These are phyloP conservation scores for Apiospora rasikravindrae DNA, from an alignment of 2,329 filamentous ascomycete genomes.

Conservation along the genomic window DNA sequence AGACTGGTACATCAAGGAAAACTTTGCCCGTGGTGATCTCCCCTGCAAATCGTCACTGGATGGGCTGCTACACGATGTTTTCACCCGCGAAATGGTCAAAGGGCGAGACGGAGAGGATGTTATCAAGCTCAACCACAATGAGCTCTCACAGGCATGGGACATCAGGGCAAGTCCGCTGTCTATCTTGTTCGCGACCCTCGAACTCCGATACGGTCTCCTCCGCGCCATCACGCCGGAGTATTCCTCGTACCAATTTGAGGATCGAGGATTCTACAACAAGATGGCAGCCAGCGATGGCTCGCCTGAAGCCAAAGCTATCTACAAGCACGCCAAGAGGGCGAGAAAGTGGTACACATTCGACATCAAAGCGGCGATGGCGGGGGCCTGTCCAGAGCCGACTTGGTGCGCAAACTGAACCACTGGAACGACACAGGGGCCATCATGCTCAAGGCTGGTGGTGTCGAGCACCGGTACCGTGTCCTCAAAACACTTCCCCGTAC, in stretches of 20 bases:
- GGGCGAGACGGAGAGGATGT: slow-evolving; percentile 46
- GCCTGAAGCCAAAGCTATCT: slow-evolving; percentile 50
- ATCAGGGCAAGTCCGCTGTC: slow-evolving; percentile 55
- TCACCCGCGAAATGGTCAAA: slow-evolving; percentile 41
- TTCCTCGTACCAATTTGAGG: slow-evolving; percentile 57
- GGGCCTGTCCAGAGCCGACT: slow-evolving; percentile 47
- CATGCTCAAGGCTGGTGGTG: slow-evolving; percentile 55
- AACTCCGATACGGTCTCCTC: slow-evolving; percentile 61
- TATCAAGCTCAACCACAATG: slow-evolving; percentile 51
- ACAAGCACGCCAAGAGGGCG: slow-evolving; percentile 44
- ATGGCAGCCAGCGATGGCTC: slow-evolving; percentile 44
- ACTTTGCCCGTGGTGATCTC: slow-evolving; percentile 64
- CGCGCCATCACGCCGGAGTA: slow-evolving; percentile 64
- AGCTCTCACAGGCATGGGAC: slow-evolving; percentile 56
- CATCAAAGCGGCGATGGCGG: slow-evolving; percentile 45
- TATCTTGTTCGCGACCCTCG: slow-evolving; percentile 64
- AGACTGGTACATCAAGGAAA: slow-evolving; percentile 63
- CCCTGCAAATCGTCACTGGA: slow-evolving; percentile 57
- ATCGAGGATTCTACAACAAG: slow-evolving; percentile 38
- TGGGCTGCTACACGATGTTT: slow-evolving; percentile 56
- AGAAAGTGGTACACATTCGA: slow-evolving; percentile 53
- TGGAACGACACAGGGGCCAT: slow-evolving; percentile 56
- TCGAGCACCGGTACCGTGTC: slow-evolving; percentile 60
- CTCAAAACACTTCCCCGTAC: slow-evolving; percentile 51
- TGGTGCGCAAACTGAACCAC: slow-evolving; percentile 60